Base-by-base conservation (phyloP, 2,329 filamentous ascomycete species). In the Fusarium clavum region DNA sequence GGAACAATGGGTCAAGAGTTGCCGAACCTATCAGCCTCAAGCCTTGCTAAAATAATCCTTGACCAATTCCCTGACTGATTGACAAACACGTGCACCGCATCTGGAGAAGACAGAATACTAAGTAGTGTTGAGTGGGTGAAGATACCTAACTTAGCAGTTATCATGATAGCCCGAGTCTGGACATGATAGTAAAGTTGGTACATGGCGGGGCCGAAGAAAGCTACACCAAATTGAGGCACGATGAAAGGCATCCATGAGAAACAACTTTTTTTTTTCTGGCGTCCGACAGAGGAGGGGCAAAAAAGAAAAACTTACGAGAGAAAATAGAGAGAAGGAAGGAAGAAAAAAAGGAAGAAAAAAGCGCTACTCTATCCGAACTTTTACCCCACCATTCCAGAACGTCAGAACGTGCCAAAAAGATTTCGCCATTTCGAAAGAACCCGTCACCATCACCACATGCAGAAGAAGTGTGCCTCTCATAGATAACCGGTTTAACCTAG, bases 51-150 rank as follows among this genome's bases (percentile, higher is more conserved):
- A 52, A 53, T 60, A 40, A 61, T 46, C 64, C 67, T 56, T 58
- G 71, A 63, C 73, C 73, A 75, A 73, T 76, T 61, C 72, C 71
- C 61, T 75, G 73, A 75, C 69, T 72, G 72, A 67, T 72, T 75
- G 66, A 55, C 66, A 70, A 41, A 73, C 73, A 76, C 73, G 73
- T 76, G 73, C 69, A 61, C 43, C 57, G 34, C 43, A 55, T 60
- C 59, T 53, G 67, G 64, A 65, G 53, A 71, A 55, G 53, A 57
- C 45, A 58, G 18, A n/a, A 38, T n/a, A 38, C 34, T 38, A 38
- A 16, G 34, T 43, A n/a, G 24, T 43, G 61, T 72, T 58, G 61
- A 60, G 53, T 46, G 49, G 61, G 30, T 25, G 41, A 30, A 44
- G 24, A 43, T 51, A 51, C 40, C 29, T 48, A 52, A 63, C 49